phyloP scores from a whole-genome alignment of 441 rosid species.

The Populus tomentosa region DNA sequence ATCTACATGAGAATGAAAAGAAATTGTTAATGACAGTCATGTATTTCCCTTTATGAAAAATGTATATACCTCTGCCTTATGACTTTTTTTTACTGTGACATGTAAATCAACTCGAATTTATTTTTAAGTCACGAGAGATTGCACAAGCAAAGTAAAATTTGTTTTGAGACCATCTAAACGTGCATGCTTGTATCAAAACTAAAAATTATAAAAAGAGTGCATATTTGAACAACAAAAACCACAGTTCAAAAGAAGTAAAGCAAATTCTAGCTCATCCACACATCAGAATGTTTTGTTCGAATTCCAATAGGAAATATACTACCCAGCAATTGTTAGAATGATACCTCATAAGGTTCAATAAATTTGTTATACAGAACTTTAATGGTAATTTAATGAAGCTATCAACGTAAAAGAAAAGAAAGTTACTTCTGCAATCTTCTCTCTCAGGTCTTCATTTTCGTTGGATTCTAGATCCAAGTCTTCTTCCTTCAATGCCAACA shows the following conservation, averaged over 20 bases:
- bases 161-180: background rate
- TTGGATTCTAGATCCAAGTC: constrained; percentile 55
- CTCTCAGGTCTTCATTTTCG: constrained; percentile 67
- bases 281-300: background rate
- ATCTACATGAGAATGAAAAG: background rate
- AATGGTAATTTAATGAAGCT: background rate
- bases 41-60: background rate
- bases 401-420: constrained; percentile 7
- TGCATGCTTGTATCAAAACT: background rate
- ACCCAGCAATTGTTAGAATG: background rate
- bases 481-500: constrained; percentile 88
- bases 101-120: background rate
- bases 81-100: background rate
- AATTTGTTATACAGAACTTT: background rate
- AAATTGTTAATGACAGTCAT: background rate
- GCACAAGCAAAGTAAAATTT: background rate
- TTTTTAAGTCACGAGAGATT: background rate
- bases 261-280: background rate
- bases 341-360: constrained; percentile 1
- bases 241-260: background rate
- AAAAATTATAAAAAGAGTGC: background rate
- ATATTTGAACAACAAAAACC: background rate
- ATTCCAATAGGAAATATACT: background rate
- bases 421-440: constrained; percentile 79
- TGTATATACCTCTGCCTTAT: background rate